Evolutionary conservation across 2,329 filamentous ascomycete genomes (phyloP), one percentile per base, ranked within the genome.

Genomic region (Corniculantispora saksenae): DNA sequence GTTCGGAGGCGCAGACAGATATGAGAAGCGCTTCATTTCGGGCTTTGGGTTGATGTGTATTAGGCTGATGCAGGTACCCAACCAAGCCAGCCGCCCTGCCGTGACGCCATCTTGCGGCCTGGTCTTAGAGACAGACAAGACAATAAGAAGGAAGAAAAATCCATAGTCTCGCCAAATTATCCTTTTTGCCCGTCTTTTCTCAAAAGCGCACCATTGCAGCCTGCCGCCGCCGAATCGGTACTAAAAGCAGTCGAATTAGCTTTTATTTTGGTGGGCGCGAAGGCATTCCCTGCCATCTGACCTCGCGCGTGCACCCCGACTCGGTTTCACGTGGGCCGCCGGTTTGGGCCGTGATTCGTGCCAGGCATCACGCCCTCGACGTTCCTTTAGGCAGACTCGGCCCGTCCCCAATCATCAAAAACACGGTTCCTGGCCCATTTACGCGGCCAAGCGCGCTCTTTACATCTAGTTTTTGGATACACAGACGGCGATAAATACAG

Each of bases 311-410:
- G 51, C 38, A 32, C 38, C 12, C 3, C 56, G 21, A 35, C 27
- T 47, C 29, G 9, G 61, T 70, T 69, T 73, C 70, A 66, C 68
- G 67, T 71, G 70, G 69, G 66, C 67, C 35, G 51, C 61, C 59
- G 64, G 67, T 68, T 62, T 21, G 51, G 53, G 54, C 29, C 59
- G 50, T 72, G 68, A 72, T 73, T 72, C 67, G 70, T 43, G 40
- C 29, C 23, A n/a, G 19, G 51, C 63, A 35, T 63, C 61, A n/a
- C 65, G 54, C 40, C 54, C 61, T 67, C 65, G 38, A 40, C 57
- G 51, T 66, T 68, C 60, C 65, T 68, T 58, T 61, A 67, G 67
- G 68, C 57, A 29, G 66, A 68, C 66, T n/a, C 63, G 5, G 38
- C 38, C 38, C 32, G 12, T 48, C 19, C 13, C n/a, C n/a, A n/a